A percentile compares a stretch with the other conserved stretches of the same genome.
Conservation (phyloP, 1,139 yeast genomes). For the Diutina rugosa region DNA sequence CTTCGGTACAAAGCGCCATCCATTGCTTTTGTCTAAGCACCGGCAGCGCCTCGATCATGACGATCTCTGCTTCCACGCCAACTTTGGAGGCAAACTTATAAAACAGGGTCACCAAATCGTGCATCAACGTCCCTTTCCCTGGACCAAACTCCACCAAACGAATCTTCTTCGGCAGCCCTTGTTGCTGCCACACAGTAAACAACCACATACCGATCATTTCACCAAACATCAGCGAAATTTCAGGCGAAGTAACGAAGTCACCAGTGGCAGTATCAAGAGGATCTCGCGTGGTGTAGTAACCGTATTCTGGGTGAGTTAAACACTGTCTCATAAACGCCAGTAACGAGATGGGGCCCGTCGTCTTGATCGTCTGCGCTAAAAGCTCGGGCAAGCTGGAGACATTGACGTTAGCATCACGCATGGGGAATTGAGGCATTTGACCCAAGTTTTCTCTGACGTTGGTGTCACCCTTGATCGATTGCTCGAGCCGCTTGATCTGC, state of each 20-base stretch:
- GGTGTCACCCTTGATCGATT: conserved; percentile 25
- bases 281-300: conserved; percentile 69
- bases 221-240: conserved; percentile 79
- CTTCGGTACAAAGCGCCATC: conserved; percentile 30
- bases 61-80: conserved; percentile 24
- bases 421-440: conserved; percentile 24
- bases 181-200: conserved; percentile 46
- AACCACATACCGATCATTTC: conserved; percentile 76
- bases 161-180: conserved; percentile 34
- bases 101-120: conserved; percentile 43
- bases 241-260: conserved; percentile 80
- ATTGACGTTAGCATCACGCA: not conserved
- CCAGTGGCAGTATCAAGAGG: conserved; percentile 55
- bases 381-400: conserved; percentile 23
- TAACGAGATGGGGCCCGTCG: conserved; percentile 67
- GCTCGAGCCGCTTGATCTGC: conserved; percentile 22
- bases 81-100: conserved; percentile 24
- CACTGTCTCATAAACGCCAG: conserved; percentile 77
- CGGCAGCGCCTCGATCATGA: conserved; percentile 63
- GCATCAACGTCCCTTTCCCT: conserved; percentile 71
- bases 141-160: conserved; percentile 82
- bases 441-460: conserved; percentile 24
- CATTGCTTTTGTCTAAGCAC: conserved; percentile 49
- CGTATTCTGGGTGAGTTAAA: conserved; percentile 63
- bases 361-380: conserved; percentile 41